Percentiles rank a stretch among this genome's conserved stretches.
These are phyloP conservation scores for Fusarium poae DNA, from an alignment of 2,329 filamentous ascomycete species.

Conservation along the genomic window DNA sequence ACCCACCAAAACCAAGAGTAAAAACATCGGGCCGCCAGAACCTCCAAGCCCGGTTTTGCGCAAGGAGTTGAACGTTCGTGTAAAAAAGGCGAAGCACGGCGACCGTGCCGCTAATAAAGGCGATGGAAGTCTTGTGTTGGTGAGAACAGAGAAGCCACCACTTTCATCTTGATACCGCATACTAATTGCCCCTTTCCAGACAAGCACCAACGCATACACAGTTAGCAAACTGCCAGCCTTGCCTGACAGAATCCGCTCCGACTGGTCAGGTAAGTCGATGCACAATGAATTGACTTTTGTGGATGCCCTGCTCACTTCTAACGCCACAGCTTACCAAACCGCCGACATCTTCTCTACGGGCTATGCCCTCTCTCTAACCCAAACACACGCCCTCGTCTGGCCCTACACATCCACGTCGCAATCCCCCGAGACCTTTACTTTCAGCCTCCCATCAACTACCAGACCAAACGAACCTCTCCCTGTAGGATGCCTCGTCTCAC, in stretches of 20 bases:
- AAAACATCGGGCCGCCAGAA: constrained; percentile 62
- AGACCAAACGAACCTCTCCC: constrained; percentile 80
- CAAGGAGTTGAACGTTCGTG: constrained; percentile 70
- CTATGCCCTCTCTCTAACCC: constrained; percentile 84
- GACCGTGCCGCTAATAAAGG: constrained; percentile 73
- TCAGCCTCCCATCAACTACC: constrained; percentile 81
- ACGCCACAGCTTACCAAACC: constrained; percentile 68
- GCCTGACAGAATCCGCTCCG: constrained; percentile 79
- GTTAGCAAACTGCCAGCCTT: constrained; percentile 87
- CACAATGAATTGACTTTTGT: not conserved
- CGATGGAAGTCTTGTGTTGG: constrained; percentile 75
- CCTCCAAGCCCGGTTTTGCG: constrained; percentile 56
- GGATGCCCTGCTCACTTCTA: constrained; percentile 32
- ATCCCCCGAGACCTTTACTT: constrained; percentile 81
- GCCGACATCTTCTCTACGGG: constrained; percentile 75
- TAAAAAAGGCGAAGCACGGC: constrained; percentile 72
- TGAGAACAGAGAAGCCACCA: constrained; percentile 54
- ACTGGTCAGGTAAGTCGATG: constrained; percentile 71
- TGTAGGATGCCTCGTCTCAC: constrained; percentile 84
- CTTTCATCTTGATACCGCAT: constrained; percentile 31
- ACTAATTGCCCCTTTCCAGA: constrained; percentile 63
- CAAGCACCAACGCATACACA: constrained; percentile 85
- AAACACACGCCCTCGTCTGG: constrained; percentile 89
- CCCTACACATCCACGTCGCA: constrained; percentile 79
- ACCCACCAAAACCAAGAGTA: constrained; percentile 58